Percentiles rank a stretch among this genome's conserved stretches.
Conservation (phyloP, 805 yeast genomes). For the Lipomyces japonicus region DNA sequence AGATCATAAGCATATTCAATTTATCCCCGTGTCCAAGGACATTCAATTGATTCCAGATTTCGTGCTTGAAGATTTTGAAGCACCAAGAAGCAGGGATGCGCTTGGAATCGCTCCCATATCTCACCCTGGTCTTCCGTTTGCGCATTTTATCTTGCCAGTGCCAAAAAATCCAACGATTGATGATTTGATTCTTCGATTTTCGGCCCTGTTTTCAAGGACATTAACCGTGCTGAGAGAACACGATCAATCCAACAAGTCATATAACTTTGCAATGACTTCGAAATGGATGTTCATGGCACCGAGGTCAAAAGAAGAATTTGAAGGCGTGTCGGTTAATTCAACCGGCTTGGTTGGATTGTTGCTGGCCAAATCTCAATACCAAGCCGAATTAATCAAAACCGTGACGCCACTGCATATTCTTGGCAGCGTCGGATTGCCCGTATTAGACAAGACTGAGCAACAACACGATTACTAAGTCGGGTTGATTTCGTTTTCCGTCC, state of each 20-base stretch:
- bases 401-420: constrained; percentile 48
- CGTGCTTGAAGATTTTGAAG: constrained; percentile 1
- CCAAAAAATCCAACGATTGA: constrained; percentile 45
- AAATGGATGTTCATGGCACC: constrained; percentile 88
- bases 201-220: constrained; percentile 66
- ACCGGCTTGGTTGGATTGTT: constrained; percentile 77
- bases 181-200: constrained; percentile 66
- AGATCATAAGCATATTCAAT: constrained; percentile 88
- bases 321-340: constrained; percentile 65
- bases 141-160: constrained; percentile 75
- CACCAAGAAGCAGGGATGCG: constrained; percentile 1
- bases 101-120: constrained; percentile 54
- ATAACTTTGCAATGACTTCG: constrained; percentile 76
- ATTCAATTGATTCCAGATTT: constrained; percentile 57
- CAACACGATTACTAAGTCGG: constrained; percentile 24
- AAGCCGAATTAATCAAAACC: constrained; percentile 48
- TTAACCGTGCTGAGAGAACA: constrained; percentile 51
- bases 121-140: constrained; percentile 62
- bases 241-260: constrained; percentile 49
- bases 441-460: constrained; percentile 25
- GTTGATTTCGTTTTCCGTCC: too few species aligned
- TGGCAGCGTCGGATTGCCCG: constrained; percentile 60
- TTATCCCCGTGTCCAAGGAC: constrained; percentile 62
- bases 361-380: constrained; percentile 62
- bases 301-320: constrained; percentile 55